Base-by-base conservation (phyloP, 31 red algal species). In the Odonthalia washingtoniensis region DNA sequence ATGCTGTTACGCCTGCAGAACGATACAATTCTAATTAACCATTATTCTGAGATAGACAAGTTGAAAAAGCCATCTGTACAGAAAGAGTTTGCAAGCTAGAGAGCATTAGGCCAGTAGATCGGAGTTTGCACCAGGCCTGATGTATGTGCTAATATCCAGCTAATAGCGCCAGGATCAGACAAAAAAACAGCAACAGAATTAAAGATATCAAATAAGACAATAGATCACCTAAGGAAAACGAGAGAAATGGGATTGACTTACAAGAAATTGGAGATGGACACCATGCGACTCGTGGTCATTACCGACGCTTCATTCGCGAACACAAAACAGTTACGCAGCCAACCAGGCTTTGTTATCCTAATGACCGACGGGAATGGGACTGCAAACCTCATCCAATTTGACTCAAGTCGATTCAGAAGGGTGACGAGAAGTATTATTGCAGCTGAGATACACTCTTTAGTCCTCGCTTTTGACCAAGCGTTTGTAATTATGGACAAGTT, bases 231-330 rank as follows among this genome's bases (percentile, higher is more conserved):
- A 14, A 36, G 41, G 18, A 3, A 5, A 2, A 77, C 49, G 5
- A 65, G 49, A 1, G 62, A 74, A 5, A 28, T 39, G 49, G 83
- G 83, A 1, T 9, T 87, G 0, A 16, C 21, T 39, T 87, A 27
- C 34, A 60, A 65, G 18, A 53, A 70, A 31, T 3, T 87, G 36
- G 84, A 87, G 31, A 2, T 43, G 0, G 21, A 66, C 52, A 36
- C 53, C 2, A 46, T 45, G 0, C 36, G 52, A 1, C 4, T 87
- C 24, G 73, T 87, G 4, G 42, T 44, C 1, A 30, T 87, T 60
- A 77, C 84, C 1, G 70, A 87, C 28, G 27, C 84, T 1, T 78
- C 72, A 68, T 87, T 87, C 67, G 42, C 57, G 2, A 87, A 66
- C 61, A 40, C 84, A 40, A 2, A 5, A 0, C 35, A 68, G 36